These are phyloP conservation scores for Pulveroboletus sp. DNA, from an alignment of 768 basidiomycete species.

Conservation along the genomic window DNA sequence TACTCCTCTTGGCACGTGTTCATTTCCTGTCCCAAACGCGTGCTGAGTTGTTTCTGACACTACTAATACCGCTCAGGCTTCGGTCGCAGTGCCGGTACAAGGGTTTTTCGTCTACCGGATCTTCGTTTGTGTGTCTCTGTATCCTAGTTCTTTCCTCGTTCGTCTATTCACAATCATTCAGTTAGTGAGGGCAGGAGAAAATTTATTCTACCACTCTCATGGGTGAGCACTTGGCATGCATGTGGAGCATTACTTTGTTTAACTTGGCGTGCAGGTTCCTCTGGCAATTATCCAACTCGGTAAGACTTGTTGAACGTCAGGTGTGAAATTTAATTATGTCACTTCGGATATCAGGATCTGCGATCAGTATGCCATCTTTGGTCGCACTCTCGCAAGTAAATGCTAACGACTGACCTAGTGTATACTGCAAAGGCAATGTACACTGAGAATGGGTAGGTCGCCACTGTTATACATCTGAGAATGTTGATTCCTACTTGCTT, in stretches of 20 bases:
- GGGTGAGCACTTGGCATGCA: background rate
- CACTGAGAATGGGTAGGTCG: too few relatives aligned
- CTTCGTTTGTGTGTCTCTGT: background rate
- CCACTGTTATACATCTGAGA: too few relatives aligned
- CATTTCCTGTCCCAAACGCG: too few relatives aligned
- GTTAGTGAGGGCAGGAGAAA: conserved; percentile 4
- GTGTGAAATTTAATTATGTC: background rate
- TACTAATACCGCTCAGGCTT: background rate
- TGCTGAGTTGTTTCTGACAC: too few relatives aligned
- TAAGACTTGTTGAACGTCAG: background rate
- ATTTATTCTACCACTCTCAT: background rate
- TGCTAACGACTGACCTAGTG: too few relatives aligned
- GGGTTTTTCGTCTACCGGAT: conserved; percentile 2
- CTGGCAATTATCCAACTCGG: background rate
- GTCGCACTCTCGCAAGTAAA: too few relatives aligned
- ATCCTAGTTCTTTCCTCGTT: background rate
- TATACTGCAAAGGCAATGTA: too few relatives aligned
- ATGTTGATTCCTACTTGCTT: too few relatives aligned
- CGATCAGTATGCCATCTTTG: background rate
- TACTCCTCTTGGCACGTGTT: background rate
- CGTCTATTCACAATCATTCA: background rate
- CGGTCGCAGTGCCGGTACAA: background rate
- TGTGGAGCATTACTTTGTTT: background rate
- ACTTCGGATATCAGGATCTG: background rate
- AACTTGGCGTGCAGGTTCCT: background rate